Conservation (phyloP, 495 filamentous ascomycete genomes). For the Terfezia boudieri region DNA sequence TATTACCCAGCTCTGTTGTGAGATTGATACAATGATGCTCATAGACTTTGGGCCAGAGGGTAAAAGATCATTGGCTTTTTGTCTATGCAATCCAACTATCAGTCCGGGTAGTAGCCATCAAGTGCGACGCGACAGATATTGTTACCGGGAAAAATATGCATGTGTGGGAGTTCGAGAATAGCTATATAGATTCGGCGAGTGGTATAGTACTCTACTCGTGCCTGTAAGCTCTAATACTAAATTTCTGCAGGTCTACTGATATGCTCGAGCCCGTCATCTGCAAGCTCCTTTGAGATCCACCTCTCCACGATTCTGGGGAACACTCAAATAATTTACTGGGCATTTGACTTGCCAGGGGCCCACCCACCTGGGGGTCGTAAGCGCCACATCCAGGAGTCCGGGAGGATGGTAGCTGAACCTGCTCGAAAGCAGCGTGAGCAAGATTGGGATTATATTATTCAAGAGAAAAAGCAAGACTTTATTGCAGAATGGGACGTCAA, state of each 20-base stretch:
- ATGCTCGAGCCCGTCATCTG: not conserved
- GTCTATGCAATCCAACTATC: constrained; percentile 16
- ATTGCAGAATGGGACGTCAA: constrained; percentile 17
- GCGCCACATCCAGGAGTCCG: not conserved
- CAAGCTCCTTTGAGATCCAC: not conserved
- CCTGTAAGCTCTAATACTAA: constrained; percentile 2
- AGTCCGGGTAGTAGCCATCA: constrained; percentile 15
- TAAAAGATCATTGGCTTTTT: constrained; percentile 12
- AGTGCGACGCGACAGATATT: constrained; percentile 1
- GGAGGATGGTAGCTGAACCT: not conserved
- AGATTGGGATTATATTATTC: constrained; percentile 12
- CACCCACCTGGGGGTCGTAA: not conserved
- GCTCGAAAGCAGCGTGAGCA: constrained; percentile 5
- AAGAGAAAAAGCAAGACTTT: constrained; percentile 17
- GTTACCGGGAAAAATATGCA: constrained; percentile 6
- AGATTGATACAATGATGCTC: too few relatives aligned
- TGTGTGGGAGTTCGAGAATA: constrained; percentile 15
- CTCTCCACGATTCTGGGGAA: not conserved
- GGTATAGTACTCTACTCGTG: constrained; percentile 5
- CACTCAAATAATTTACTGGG: constrained; percentile 2
- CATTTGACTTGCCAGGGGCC: not conserved
- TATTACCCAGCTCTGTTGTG: too few relatives aligned
- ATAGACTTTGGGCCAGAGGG: constrained; percentile 1
- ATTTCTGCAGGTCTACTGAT: not conserved
- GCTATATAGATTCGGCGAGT: constrained; percentile 14